Percentiles rank a stretch among this genome's conserved stretches.
Conservation (phyloP, 106 monocot genomes). For the Dioscorea dumetorum region DNA sequence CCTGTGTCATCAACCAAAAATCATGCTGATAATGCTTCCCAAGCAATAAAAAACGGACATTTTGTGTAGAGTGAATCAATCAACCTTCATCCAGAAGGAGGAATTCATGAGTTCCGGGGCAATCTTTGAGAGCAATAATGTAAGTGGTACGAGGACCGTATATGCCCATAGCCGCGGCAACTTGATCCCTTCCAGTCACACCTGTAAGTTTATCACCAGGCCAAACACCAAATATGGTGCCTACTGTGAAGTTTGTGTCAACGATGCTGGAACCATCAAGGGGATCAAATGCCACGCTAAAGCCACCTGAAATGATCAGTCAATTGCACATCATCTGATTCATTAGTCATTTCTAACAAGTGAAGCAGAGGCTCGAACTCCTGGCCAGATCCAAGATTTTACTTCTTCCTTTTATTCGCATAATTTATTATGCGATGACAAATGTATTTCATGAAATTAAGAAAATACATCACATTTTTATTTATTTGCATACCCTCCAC, state of each 20-base stretch:
- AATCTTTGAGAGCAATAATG: constrained; percentile 76
- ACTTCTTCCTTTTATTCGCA: too few relatives aligned
- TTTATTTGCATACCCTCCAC: constrained; percentile 44
- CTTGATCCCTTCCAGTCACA: constrained; percentile 71
- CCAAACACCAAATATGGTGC: constrained; percentile 97
- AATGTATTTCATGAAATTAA: too few relatives aligned
- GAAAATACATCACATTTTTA: background rate
- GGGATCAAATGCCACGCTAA: constrained; percentile 96
- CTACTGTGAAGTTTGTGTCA: constrained; percentile 96
- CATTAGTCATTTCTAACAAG: too few relatives aligned
- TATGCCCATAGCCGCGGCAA: constrained; percentile 95
- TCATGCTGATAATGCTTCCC: background rate
- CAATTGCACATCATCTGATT: too few relatives aligned
- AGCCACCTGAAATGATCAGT: constrained; percentile 51
- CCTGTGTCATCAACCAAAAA: constrained; percentile 28
- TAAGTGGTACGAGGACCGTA: constrained; percentile 94
- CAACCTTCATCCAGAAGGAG: constrained; percentile 91
- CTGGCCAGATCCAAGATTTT: too few relatives aligned
- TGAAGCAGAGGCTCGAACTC: too few relatives aligned
- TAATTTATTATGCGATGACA: too few relatives aligned
- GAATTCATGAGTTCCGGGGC: constrained; percentile 91
- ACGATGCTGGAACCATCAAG: constrained; percentile 96
- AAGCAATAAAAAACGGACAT: too few relatives aligned
- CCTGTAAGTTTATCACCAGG: constrained; percentile 85
- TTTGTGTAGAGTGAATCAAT: background rate